phyloP scores from a whole-genome alignment of 768 basidiomycete species.

The Chalciporus pseudorubinellus region DNA sequence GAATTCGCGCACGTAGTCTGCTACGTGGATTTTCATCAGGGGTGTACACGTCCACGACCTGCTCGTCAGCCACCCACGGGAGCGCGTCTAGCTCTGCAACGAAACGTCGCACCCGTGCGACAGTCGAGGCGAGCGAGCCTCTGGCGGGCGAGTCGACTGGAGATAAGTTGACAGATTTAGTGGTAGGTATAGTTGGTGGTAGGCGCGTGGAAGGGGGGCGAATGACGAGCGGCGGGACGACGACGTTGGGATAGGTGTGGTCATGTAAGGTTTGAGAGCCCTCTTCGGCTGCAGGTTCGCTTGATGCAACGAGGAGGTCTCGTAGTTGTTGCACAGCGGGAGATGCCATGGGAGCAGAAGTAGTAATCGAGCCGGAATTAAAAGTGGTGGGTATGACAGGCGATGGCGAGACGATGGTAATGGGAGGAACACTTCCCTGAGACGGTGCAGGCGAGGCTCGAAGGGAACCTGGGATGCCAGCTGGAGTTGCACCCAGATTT shows the following conservation, averaged over 20 bases:
- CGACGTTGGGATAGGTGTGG: neutral
- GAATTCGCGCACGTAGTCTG: constrained; percentile 9
- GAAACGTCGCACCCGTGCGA: constrained; percentile 37
- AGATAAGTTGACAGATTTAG: neutral
- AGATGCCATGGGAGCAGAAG: neutral
- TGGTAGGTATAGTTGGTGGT: neutral
- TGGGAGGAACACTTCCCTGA: neutral
- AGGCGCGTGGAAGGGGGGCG: neutral
- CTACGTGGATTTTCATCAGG: constrained; percentile 32
- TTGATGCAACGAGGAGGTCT: neutral
- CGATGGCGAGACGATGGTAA: constrained; percentile 21
- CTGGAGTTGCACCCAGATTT: neutral
- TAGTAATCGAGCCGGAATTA: constrained; percentile 1
- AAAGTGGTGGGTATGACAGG: constrained; percentile 5
- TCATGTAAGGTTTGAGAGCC: constrained; percentile 23
- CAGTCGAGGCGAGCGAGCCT: constrained; percentile 21
- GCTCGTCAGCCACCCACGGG: constrained; percentile 43
- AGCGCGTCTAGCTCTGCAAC: constrained; percentile 36
- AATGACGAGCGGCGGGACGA: neutral
- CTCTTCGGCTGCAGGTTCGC: neutral
- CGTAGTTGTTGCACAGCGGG: neutral
- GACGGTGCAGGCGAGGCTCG: constrained; percentile 6
- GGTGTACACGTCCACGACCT: constrained; percentile 45
- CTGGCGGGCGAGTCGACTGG: constrained; percentile 11
- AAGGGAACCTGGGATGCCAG: neutral